A percentile compares a stretch with the other conserved stretches of the same genome.
phyloP scores from a whole-genome alignment of 2,329 filamentous ascomycete genomes.

The Cytospora paraplurivora region DNA sequence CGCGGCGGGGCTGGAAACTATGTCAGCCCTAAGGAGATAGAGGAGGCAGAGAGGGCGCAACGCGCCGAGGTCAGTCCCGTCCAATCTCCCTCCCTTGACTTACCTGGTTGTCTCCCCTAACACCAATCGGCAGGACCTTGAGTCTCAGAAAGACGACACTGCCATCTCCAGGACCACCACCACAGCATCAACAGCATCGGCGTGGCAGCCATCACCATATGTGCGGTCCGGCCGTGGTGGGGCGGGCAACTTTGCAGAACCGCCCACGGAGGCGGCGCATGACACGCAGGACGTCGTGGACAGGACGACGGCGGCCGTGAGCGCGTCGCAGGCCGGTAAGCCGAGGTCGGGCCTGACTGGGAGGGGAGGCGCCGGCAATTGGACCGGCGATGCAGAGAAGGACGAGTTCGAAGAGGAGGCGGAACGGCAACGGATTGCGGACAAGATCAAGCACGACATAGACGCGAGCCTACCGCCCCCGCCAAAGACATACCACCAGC shows the following conservation, averaged over 20 bases:
- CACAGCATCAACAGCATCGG: background rate
- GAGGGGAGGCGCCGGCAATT: slow-evolving; percentile 63
- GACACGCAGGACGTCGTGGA: slow-evolving; percentile 41
- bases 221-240: slow-evolving; percentile 58
- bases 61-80: slow-evolving; percentile 24
- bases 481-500: slow-evolving; percentile 44
- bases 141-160: slow-evolving; percentile 38
- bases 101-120: background rate
- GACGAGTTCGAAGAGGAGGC: slow-evolving; percentile 36
- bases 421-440: slow-evolving; percentile 45
- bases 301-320: slow-evolving; percentile 40
- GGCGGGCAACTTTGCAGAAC: slow-evolving; percentile 60
- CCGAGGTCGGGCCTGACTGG: slow-evolving; percentile 41
- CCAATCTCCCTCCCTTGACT: background rate
- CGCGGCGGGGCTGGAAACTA: slow-evolving; percentile 68
- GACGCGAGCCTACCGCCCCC: slow-evolving; percentile 51
- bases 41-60: slow-evolving; percentile 44
- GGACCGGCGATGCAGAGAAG: slow-evolving; percentile 37
- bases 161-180: background rate
- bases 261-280: slow-evolving; percentile 37
- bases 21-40: slow-evolving; percentile 53
- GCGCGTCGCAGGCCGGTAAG: slow-evolving; percentile 34
- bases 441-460: slow-evolving; percentile 48
- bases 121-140: slow-evolving; percentile 39
- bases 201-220: slow-evolving; percentile 37